Base-by-base conservation (phyloP, 805 yeast genomes). In the Starmerella sp. region DNA sequence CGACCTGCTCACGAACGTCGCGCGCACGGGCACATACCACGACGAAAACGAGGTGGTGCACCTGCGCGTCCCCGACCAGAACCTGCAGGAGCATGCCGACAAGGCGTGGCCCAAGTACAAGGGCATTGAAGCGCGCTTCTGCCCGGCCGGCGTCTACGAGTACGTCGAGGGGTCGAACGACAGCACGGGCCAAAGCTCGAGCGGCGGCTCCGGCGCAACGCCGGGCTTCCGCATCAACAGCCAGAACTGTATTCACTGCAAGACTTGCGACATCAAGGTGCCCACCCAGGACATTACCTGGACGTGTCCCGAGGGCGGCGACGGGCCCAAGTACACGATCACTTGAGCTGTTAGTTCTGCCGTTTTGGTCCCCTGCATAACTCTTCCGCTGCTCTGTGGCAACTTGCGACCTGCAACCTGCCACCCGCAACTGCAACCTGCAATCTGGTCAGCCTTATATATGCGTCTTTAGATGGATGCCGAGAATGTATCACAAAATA, bases 231-330 rank as follows among this genome's bases (percentile, higher is more conserved):
- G 87, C 69, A 91, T 93, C 71, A 93, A 93, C 72, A 80, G 95
- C 22, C 98, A 93, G 72, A 93, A 93, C 71, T 93, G 98, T 74
- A 90, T 93, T 61, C 98, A 93, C 70, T 93, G 98, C 74, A 93
- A 93, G 71, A 91, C 97, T 1, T 91, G 98, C 75, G 98, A 93
- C 71, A 93, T 93, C 69, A 93, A 93, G 71, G 95, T 84, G 9
- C 98, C 98, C 7, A 77, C 87, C 0, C 96, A 91, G 71, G 96
- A 90, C 66, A 93, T 93, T 59, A 77, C 80, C 66, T 93, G 98
- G 98, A 79, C 82, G 11, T 96, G 88, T n/a, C 98, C 98, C 7
- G 97, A 93, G 73, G 97, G 98, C 58, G 97, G 97, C 34, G 98
- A 86, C 69, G 98, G 98, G 13, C 98, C 98, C 55, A 93, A 93